Evolutionary conservation across 2,329 filamentous ascomycete species (phyloP).

Genomic region (Phialophora expanda): DNA sequence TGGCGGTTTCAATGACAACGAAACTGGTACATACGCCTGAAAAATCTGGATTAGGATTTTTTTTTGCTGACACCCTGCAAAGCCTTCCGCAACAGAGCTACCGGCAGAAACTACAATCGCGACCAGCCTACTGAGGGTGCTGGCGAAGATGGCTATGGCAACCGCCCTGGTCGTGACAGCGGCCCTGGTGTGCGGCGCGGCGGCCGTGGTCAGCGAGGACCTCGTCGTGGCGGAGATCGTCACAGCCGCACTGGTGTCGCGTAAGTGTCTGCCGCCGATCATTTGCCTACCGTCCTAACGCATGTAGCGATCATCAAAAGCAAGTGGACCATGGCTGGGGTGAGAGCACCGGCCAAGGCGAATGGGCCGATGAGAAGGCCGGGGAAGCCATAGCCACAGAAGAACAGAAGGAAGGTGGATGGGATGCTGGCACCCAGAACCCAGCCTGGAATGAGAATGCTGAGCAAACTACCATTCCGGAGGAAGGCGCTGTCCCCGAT

Average conservation of each 20-base stretch:
- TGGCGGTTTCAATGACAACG: constrained; percentile 72
- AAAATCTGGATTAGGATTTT: neutral
- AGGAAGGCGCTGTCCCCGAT: constrained; percentile 37
- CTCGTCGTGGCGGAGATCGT: constrained; percentile 62
- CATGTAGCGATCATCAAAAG: constrained; percentile 51
- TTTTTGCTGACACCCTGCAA: constrained; percentile 21
- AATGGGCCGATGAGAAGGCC: constrained; percentile 88
- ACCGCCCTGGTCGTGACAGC: constrained; percentile 39
- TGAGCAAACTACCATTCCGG: constrained; percentile 33
- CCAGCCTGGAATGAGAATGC: constrained; percentile 43
- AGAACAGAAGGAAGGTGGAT: constrained; percentile 75
- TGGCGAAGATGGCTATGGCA: constrained; percentile 53
- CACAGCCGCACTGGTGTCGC: constrained; percentile 65
- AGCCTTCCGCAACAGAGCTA: constrained; percentile 91
- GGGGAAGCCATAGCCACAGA: constrained; percentile 85
- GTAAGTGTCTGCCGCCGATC: constrained; percentile 51
- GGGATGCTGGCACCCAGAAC: constrained; percentile 42
- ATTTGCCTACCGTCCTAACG: constrained; percentile 38
- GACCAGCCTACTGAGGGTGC: constrained; percentile 72
- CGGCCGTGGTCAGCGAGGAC: constrained; percentile 64
- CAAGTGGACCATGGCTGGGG: constrained; percentile 84
- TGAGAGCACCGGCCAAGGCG: constrained; percentile 76
- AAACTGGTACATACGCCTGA: constrained; percentile 73
- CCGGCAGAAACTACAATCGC: constrained; percentile 82
- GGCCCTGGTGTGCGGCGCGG: constrained; percentile 61